Evolutionary conservation across 2,329 filamentous ascomycete genomes (phyloP), one percentile per base, ranked within the genome.

Genomic region (Stylonectria norvegica): DNA sequence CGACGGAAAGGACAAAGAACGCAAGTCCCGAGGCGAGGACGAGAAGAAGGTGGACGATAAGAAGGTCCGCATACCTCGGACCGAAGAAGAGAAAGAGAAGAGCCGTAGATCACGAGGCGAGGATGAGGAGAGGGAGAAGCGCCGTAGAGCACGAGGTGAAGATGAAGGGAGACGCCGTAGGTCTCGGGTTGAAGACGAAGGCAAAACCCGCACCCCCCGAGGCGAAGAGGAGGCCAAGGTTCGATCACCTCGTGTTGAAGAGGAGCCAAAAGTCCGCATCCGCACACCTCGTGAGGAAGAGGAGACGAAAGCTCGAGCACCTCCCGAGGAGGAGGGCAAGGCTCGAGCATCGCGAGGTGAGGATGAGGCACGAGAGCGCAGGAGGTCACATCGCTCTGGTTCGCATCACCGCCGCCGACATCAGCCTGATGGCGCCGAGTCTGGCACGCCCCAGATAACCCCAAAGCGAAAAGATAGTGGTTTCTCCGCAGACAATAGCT

Each of bases 391-490:
- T 5, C 51, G 56, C 20, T 9, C 14, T 30, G 53, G 52, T 19
- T 49, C 59, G 31, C 57, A 65, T 33, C 53, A 60, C 29, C 58
- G 60, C 31, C 66, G 62, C 30, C 66, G 64, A 30, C 62, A 62
- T 41, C 63, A 62, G n/a, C 58, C 60, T 11, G 69, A 71, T 28
- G 65, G 65, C 29, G 55, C 52, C 12, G 61, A 60, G 9, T 63
- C 66, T 4, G 55, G 56, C n/a, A 57, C 59, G 32, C 62, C 58
- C 15, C 58, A 64, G 33, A 69, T 50, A 49, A 63, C 65, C n/a
- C 65, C 71, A 4, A 67, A 60, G 38, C 64, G 68, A 39, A 66
- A 67, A 38, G 72, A 75, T 42, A 74, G 70, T 43, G 71, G 71
- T 1, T 66, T 68, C 45, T 67, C 70, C 3, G 60, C 63, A 14